Evolutionary conservation across 2,329 filamentous ascomycete genomes (phyloP), one percentile per base, ranked within the genome.

Genomic region (Diatrype stigma): DNA sequence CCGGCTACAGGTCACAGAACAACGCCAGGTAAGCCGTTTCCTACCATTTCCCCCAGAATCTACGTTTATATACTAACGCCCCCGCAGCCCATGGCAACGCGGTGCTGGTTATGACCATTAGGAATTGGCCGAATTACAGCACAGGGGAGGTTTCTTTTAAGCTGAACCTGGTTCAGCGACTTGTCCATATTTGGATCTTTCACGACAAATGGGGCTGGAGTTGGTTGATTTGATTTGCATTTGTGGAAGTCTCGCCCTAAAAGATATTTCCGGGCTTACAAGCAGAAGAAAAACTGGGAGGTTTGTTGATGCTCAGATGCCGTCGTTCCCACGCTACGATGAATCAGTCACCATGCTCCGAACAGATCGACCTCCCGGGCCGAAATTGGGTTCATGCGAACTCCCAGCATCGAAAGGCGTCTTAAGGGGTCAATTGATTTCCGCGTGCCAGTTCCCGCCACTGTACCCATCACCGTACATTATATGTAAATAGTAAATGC

Each of bases 91-190:
- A 55, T 81, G 78, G 78, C 77, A 81, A 67, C 75, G 77, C 58
- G 78, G 78, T 59, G 78, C 78, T 49, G 78, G 78, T 55, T 81
- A 81, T 63, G 78, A 81, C 45, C 69, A 74, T 63, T 75, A 72
- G 56, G 55, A 44, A 45, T 49, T 48, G 59, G 49, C 53, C 50
- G 42, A 58, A 30, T 54, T 56, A 44, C 56, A 53, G 42, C 52
- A 56, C 26, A 57, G 51, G 45, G 57, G 56, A 53, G 51, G 57
- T 34, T 65, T 62, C 50, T 63, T 61, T 46, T 60, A 63, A 63
- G 55, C 48, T 60, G 56, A 51, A 49, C 38, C 45, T 52, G 35
- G 37, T 57, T 58, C 55, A 51, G 55, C 47, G 47, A 23, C 56
- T 59, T 62, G 55, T 63, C 62, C 52, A 59, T 62, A 63, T 55